Evolutionary conservation across 1,284 basidiomycete genomes (phyloP).

Genomic region (Pseudozyma pruni): DNA sequence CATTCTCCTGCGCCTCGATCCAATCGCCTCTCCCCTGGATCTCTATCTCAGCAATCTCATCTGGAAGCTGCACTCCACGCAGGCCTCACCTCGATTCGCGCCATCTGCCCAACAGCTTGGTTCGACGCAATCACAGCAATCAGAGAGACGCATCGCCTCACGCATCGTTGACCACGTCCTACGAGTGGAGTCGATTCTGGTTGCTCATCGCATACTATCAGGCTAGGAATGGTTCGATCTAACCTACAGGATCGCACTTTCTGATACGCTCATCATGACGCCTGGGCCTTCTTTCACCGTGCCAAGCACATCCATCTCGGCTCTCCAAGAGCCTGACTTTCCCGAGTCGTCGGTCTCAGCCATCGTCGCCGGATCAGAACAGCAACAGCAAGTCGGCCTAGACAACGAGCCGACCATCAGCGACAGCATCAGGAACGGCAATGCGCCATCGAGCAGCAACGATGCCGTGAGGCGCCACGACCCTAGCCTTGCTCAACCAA

Average conservation of each 20-base stretch:
- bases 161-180: too few species aligned
- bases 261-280: constrained; percentile 26
- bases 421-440: background rate
- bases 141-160: background rate
- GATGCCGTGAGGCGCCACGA: constrained; percentile 13
- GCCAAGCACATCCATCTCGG: constrained; percentile 16
- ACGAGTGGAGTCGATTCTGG: too few species aligned
- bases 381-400: background rate
- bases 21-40: too few species aligned
- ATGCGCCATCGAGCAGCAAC: constrained; percentile 1
- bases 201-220: too few species aligned
- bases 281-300: constrained; percentile 47
- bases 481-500: constrained; percentile 22
- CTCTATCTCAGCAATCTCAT: too few species aligned
- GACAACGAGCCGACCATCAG: background rate
- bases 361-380: background rate
- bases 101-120: too few species aligned
- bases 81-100: too few species aligned
- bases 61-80: too few species aligned
- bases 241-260: background rate
- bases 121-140: background rate
- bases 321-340: constrained; percentile 1
- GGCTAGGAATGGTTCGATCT: background rate
- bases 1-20: too few species aligned
- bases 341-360: background rate